Conservation (phyloP, 1,284 basidiomycete species). For the Ustilago cynodontis region DNA sequence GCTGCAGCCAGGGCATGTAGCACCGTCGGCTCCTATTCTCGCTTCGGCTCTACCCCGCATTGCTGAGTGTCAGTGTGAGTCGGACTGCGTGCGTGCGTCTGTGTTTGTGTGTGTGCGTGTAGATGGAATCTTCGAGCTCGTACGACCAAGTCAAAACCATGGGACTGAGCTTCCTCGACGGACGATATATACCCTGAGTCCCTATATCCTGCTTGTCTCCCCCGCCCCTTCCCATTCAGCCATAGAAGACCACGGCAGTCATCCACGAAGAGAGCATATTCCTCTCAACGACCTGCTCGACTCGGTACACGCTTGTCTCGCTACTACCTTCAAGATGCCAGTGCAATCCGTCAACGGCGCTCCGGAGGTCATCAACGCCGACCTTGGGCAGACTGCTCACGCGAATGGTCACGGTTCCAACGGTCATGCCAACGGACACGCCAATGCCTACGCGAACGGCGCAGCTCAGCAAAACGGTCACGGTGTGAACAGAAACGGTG, state of each 20-base stretch:
- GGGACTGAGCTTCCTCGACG: not conserved
- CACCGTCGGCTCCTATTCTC: not conserved
- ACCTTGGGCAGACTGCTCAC: slow-evolving; percentile 17
- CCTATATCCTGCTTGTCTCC: not conserved
- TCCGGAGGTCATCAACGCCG: slow-evolving; percentile 3
- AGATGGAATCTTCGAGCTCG: not conserved
- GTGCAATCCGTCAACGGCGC: slow-evolving; percentile 18
- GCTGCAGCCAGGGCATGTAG: not conserved
- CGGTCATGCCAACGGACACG: slow-evolving; percentile 8
- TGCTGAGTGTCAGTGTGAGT: not conserved
- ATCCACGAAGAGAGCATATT: not conserved
- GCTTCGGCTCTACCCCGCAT: slow-evolving; percentile 4
- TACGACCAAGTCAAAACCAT: not conserved
- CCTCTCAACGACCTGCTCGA: not conserved
- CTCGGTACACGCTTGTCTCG: not conserved
- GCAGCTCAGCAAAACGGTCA: not conserved
- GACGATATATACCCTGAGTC: not conserved
- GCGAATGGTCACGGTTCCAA: slow-evolving; percentile 13
- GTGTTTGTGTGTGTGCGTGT: not conserved
- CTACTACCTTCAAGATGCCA: slow-evolving; percentile 17
- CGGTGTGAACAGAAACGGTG: not conserved
- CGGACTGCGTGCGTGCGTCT: not conserved
- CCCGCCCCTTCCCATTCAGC: too few relatives aligned
- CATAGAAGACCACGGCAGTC: not conserved
- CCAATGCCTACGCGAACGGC: not conserved